Percentiles rank a stretch among this genome's conserved stretches.
Evolutionary conservation across 306 rosid species (phyloP).

Genomic region (Prunus salicina): DNA sequence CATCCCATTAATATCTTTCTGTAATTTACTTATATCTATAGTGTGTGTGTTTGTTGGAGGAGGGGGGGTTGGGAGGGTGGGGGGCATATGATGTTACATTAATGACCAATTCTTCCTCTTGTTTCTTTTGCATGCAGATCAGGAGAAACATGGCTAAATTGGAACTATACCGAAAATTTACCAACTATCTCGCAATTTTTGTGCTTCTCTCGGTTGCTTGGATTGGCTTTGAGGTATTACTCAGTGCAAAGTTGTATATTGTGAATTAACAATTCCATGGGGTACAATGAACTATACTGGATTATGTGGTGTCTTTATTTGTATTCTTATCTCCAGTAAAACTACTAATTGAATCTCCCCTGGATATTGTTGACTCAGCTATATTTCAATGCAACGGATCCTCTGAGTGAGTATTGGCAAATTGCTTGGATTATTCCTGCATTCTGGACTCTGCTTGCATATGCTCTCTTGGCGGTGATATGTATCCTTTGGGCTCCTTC

Average conservation of each 20-base stretch:
- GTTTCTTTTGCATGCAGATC: constrained; percentile 45
- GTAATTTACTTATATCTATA: not conserved
- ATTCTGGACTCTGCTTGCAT: constrained; percentile 80
- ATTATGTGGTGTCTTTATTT: not conserved
- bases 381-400: constrained; percentile 92
- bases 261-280: not conserved
- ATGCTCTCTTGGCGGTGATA: constrained; percentile 60
- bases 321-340: constrained; percentile 9
- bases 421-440: constrained; percentile 96
- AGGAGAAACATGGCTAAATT: constrained; percentile 84
- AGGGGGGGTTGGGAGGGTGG: not conserved
- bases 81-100: not conserved
- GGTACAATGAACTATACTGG: not conserved
- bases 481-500: constrained; percentile 97
- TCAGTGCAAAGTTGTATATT: not conserved
- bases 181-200: constrained; percentile 78
- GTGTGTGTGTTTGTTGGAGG: not conserved
- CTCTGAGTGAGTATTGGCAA: constrained; percentile 89
- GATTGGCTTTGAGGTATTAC: constrained; percentile 93
- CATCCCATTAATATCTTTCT: not conserved
- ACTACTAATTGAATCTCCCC: constrained; percentile 17
- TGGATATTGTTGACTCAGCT: constrained; percentile 48
- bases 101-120: constrained; percentile 11
- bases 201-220: constrained; percentile 87
- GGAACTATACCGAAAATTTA: constrained; percentile 88